Conservation (phyloP, 2,329 filamentous ascomycete genomes). For the Xylariaceae sp. region DNA sequence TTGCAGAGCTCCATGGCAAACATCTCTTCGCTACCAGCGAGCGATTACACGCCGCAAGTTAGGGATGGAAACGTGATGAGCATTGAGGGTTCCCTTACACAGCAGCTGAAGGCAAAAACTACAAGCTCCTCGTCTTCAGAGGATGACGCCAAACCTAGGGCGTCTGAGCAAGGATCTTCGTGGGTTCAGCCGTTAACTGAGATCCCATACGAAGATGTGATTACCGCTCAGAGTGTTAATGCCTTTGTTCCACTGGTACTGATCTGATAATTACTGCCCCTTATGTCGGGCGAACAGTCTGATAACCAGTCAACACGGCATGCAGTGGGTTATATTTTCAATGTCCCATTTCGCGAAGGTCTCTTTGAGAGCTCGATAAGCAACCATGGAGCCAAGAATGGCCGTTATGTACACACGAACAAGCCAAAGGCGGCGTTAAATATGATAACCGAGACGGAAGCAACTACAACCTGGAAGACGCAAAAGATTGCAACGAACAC, state of each 20-base stretch:
- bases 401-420: constrained; percentile 19
- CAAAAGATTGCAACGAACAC: constrained; percentile 21
- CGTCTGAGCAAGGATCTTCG: constrained; percentile 1
- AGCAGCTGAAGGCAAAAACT: background rate
- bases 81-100: constrained; percentile 6
- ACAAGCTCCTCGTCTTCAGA: no score
- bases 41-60: constrained; percentile 1
- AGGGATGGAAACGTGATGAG: constrained; percentile 4
- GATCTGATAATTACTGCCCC: constrained; percentile 14
- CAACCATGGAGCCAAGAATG: constrained; percentile 9
- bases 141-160: background rate
- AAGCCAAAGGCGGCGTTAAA: constrained; percentile 25
- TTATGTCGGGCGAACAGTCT: constrained; percentile 6
- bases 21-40: background rate
- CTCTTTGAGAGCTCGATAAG: constrained; percentile 5
- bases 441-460: constrained; percentile 27
- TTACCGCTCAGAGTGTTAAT: constrained; percentile 23
- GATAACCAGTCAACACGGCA: background rate
- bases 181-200: constrained; percentile 22
- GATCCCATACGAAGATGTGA: constrained; percentile 26
- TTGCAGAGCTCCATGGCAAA: background rate
- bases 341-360: constrained; percentile 21
- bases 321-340: constrained; percentile 14
- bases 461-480: constrained; percentile 6
- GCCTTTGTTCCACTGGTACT: constrained; percentile 24